Conservation (phyloP, 495 filamentous ascomycete species). For the Daldinia decipiens region DNA sequence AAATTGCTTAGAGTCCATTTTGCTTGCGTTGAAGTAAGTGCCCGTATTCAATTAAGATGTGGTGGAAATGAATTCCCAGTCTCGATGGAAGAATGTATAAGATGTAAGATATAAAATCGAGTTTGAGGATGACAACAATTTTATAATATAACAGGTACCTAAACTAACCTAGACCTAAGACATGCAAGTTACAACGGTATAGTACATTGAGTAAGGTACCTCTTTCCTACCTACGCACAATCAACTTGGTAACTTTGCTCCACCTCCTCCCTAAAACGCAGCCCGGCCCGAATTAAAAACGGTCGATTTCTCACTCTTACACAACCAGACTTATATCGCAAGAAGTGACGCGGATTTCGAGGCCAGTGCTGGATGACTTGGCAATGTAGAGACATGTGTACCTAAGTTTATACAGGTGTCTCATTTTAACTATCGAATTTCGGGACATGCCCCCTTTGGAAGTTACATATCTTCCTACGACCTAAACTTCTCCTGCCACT, state of each 20-base stretch:
- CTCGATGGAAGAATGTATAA: neutral
- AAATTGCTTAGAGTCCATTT: constrained; percentile 88
- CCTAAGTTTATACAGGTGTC: too few species aligned
- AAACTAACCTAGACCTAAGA: too few species aligned
- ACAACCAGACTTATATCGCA: too few species aligned
- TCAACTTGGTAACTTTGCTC: constrained; percentile 9
- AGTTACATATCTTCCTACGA: neutral
- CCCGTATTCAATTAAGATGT: neutral
- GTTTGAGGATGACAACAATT: neutral
- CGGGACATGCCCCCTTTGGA: too few species aligned
- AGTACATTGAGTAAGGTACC: neutral
- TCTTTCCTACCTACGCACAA: constrained; percentile 11
- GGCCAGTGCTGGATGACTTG: too few species aligned
- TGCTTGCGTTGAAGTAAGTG: neutral
- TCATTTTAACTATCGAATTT: too few species aligned
- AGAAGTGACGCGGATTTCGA: too few species aligned
- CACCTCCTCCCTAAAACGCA: constrained; percentile 12
- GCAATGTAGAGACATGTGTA: too few species aligned
- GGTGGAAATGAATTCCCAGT: neutral
- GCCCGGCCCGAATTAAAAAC: neutral
- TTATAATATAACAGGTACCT: neutral
- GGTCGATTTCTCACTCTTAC: neutral
- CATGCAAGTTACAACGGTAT: neutral
- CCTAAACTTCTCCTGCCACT: constrained; percentile 65
- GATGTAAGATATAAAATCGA: neutral